Conservation (phyloP, 352 stramenopile species). For the Phytophthora rubi region DNA sequence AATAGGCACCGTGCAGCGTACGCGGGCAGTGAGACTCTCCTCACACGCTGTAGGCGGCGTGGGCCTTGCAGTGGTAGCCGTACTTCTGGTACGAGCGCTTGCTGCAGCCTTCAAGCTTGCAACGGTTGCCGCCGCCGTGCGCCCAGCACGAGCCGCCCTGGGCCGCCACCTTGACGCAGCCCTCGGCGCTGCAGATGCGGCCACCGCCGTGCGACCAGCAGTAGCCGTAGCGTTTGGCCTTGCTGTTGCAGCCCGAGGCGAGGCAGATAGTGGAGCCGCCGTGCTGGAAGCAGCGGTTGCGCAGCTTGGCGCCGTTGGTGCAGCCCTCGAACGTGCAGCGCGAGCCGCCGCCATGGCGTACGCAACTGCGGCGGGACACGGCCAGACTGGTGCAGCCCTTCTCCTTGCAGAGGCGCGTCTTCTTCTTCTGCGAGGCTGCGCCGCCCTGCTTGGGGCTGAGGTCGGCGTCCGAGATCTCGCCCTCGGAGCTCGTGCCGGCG, state of each 20-base stretch:
- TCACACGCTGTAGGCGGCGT: conserved; percentile 48
- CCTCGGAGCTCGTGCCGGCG: conserved; percentile 33
- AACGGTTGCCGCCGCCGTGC: conserved; percentile 80
- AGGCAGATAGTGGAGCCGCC: conserved; percentile 75
- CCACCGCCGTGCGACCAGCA: conserved; percentile 84
- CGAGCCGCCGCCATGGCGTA: conserved; percentile 64
- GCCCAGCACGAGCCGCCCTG: conserved; percentile 79
- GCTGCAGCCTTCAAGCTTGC: conserved; percentile 65
- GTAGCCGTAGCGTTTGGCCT: conserved; percentile 84
- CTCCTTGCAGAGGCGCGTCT: conserved; percentile 67
- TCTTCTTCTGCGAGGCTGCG: conserved; percentile 38
- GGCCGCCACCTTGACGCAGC: conserved; percentile 70
- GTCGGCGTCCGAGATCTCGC: conserved; percentile 43
- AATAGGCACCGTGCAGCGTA: conserved; percentile 24
- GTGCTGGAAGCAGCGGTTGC: conserved; percentile 83
- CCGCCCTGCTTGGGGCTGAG: conserved; percentile 23
- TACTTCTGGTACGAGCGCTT: conserved; percentile 83
- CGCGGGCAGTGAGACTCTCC: background rate
- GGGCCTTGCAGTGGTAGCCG: conserved; percentile 71
- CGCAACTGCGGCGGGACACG: conserved; percentile 61
- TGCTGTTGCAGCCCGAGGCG: conserved; percentile 64
- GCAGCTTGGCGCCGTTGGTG: conserved; percentile 74
- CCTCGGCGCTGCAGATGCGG: conserved; percentile 63
- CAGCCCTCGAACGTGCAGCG: conserved; percentile 63
- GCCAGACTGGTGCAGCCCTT: conserved; percentile 71